A percentile compares a stretch with the other conserved stretches of the same genome.
Conservation (phyloP, 345 rosid genomes). For the Pugionium cornutum region DNA sequence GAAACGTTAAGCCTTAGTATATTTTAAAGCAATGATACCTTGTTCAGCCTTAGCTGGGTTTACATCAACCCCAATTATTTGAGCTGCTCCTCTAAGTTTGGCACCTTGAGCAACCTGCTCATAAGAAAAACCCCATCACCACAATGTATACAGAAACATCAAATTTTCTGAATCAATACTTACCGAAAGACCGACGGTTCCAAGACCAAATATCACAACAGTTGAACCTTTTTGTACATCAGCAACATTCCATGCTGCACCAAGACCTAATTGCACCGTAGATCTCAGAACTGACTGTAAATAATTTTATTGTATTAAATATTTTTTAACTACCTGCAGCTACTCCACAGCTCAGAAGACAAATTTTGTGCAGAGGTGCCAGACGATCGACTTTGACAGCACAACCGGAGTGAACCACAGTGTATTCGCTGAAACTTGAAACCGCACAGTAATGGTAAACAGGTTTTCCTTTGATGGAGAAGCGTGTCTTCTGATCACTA, state of each 20-base stretch:
- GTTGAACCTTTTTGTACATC: constrained; percentile 69
- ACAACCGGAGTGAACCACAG: constrained; percentile 91
- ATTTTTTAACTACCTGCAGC: constrained; percentile 61
- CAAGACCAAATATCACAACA: constrained; percentile 87
- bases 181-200: constrained; percentile 92
- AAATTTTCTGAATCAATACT: constrained; percentile 37
- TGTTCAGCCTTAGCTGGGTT: constrained; percentile 67
- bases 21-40: constrained; percentile 49
- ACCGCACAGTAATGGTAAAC: constrained; percentile 88
- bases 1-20: constrained; percentile 1
- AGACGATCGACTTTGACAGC: constrained; percentile 71
- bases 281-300: constrained; percentile 6
- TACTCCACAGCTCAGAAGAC: constrained; percentile 88
- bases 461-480: constrained; percentile 73
- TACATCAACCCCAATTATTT: constrained; percentile 82
- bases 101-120: constrained; percentile 94
- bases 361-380: constrained; percentile 78
- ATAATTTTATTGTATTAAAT: neutral
- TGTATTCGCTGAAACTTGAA: constrained; percentile 92
- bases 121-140: constrained; percentile 9
- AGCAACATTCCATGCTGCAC: constrained; percentile 99
- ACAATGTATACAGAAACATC: neutral
- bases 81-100: constrained; percentile 76
- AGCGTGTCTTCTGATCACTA: constrained; percentile 68
- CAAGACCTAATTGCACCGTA: constrained; percentile 56